Evolutionary conservation across 106 monocot genomes (phyloP), one percentile per base, ranked within the genome.

Genomic region (Dendrobium nobile): DNA sequence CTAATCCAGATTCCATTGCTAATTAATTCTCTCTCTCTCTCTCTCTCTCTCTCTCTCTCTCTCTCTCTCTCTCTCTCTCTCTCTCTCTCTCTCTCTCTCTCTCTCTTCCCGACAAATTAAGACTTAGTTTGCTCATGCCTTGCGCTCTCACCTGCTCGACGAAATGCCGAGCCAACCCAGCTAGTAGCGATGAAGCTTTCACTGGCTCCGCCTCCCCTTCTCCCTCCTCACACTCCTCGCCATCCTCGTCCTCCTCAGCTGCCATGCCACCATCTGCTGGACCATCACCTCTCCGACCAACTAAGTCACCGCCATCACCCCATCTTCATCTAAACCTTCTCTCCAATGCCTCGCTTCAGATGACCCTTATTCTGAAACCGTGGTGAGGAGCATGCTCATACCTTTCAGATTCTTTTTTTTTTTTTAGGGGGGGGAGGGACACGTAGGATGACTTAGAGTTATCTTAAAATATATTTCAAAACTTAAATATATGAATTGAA

Each of bases 161-260:
- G 44, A 42, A 74, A 74, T 74, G 74, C 44, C 20, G 20, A 74
- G n/a, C 1, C 4, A 16, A 43, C 51, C 51, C 42, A 22, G 5
- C 3, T 33, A 7, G 8, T 28, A 51, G 45, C 41, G 68, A 85
- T 80, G 88, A 85, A 83, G 87, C 48, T 20, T 5, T 72, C 78
- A 3, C 33, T 78, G 79, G 15, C 7, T 74, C 20, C 42, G 41
- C 20, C 20, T 82, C 2, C 89, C 86, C 40, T 67, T 87, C 86
- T 51, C 59, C 33, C 75, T 90, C 24, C 26, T 92, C 54, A 47
- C 89, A 24, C 79, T 88, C 47, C 16, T 84, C 78, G 85, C 88
- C 47, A 31, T 91, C 79, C 80, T 83, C 82, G 44, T 78, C 76
- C 10, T 68, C 72, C 77, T 93, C 80, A 80, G 58, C 70, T 85